Evolutionary conservation across 768 basidiomycete species (phyloP).

Genomic region (Hypsizygus marmoreus): DNA sequence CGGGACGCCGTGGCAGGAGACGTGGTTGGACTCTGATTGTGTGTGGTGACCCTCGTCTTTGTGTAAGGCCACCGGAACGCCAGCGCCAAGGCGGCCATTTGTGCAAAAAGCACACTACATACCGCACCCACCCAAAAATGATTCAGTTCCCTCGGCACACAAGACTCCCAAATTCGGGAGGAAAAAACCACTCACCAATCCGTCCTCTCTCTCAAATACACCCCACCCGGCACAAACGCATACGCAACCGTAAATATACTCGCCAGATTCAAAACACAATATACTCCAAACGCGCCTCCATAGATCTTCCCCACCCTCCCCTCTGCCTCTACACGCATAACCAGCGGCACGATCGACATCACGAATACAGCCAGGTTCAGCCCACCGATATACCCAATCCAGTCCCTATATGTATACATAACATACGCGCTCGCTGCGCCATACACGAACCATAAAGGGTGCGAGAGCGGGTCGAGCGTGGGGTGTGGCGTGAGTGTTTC

Average conservation of each 20-base stretch:
- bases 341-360: conserved; percentile 62
- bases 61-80: conserved; percentile 51
- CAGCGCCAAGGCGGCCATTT: conserved; percentile 51
- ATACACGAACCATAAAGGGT: conserved; percentile 55
- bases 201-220: conserved; percentile 74
- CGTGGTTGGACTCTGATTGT: too few relatives aligned
- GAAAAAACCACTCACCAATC: conserved; percentile 52
- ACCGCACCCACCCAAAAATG: too few relatives aligned
- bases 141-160: neutral
- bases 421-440: conserved; percentile 55
- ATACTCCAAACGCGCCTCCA: conserved; percentile 59
- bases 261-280: conserved; percentile 63
- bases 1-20: conserved; percentile 19
- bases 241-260: conserved; percentile 87
- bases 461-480: conserved; percentile 32
- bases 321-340: conserved; percentile 42
- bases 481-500: neutral
- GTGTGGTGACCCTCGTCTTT: too few relatives aligned
- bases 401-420: conserved; percentile 63
- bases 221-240: conserved; percentile 85
- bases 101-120: conserved; percentile 58
- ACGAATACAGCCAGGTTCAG: conserved; percentile 62
- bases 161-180: neutral
- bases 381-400: conserved; percentile 73
- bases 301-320: conserved; percentile 49